Percentiles rank a stretch among this genome's conserved stretches.
phyloP scores from a whole-genome alignment of 345 rosid genomes.

The Eucalyptus leucophloia region DNA sequence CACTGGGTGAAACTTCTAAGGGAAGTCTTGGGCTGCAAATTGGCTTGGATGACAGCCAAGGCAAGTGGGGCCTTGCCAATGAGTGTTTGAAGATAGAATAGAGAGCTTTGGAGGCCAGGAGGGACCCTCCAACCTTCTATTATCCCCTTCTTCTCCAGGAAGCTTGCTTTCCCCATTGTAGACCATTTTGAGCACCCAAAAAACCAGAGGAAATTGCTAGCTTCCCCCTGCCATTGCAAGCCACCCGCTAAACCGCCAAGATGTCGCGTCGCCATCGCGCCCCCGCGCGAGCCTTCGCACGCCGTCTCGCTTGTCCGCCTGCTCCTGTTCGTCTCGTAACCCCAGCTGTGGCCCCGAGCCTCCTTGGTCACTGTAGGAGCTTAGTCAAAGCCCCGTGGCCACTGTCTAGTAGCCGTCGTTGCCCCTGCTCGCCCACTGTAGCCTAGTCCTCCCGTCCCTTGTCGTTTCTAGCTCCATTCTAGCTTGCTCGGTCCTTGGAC shows the following conservation, averaged over 20 bases:
- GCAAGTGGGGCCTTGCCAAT: too few relatives aligned
- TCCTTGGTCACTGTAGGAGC: rapidly evolving
- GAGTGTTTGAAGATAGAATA: too few relatives aligned
- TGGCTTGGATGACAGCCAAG: too few relatives aligned
- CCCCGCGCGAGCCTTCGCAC: rapidly evolving
- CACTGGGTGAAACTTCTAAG: too few relatives aligned
- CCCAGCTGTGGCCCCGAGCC: rapidly evolving
- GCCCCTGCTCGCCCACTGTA: rapidly evolving
- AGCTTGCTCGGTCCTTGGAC: too few relatives aligned
- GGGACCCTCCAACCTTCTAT: too few relatives aligned
- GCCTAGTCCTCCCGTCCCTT: too few relatives aligned
- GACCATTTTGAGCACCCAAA: too few relatives aligned
- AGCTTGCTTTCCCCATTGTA: too few relatives aligned
- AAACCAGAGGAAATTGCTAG: rapidly evolving
- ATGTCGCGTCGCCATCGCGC: rapidly evolving
- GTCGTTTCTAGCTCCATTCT: rapidly evolving
- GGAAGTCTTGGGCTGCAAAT: too few relatives aligned
- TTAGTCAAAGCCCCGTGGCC: rapidly evolving
- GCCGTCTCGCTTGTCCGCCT: rapidly evolving
- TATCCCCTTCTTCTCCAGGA: too few relatives aligned
- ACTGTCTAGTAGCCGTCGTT: rapidly evolving
- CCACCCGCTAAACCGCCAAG: rapidly evolving
- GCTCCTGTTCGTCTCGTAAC: rapidly evolving
- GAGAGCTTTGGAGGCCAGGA: too few relatives aligned
- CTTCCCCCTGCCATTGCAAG: rapidly evolving